Base-by-base conservation (phyloP, 2,329 filamentous ascomycete species). In the Trichophyton schoenleinii region DNA sequence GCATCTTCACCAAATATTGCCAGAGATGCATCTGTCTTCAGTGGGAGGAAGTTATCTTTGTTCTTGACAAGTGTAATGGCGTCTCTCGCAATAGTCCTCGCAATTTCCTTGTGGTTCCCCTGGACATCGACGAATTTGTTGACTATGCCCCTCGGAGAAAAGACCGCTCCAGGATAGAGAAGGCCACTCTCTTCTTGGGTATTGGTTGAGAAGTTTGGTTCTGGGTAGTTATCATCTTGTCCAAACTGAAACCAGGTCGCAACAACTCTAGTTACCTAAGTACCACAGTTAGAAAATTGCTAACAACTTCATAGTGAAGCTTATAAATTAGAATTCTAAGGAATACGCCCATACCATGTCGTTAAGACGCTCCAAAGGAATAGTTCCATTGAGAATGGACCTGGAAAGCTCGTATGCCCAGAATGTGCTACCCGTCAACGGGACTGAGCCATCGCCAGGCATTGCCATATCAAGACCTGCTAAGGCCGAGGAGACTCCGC, bases 401-500 rank as follows among this genome's bases (percentile, higher is more conserved):
- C 75, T 76, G 2, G 80, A 81, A 48, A 85, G 73, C 62, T 84
- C 80, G 60, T 77, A 79, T 60, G 76, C 79, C 81, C 81, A 84
- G 67, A 81, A 80, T 55, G 78, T 78, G 34, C 72, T 70, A 3
- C 82, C 83, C 7, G 80, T 66, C 6, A 84, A 71, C 0, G 81
- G 81, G 48, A 83, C 71, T 22, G 70, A 60, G 11, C 67, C 80
- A 63, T 85, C 83, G 3, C 84, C 84, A 0, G 86, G 85, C 86
- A 88, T 88, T 3, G 80, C 78, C 84, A 88, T 86, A 64, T 88
- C 86, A 1, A 88, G 74, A 0, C 86, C 86, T 20, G 81, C 79
- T 49, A 87, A 72, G 0, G 83, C 82, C 31, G 82, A 83, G 1
- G 77, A 78, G 0, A 86, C 79, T 0, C 83, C 83, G 0, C 79